These are phyloP conservation scores for Erythrobasidium hasegawianum DNA, from an alignment of 1,284 basidiomycete genomes.

Conservation along the genomic window DNA sequence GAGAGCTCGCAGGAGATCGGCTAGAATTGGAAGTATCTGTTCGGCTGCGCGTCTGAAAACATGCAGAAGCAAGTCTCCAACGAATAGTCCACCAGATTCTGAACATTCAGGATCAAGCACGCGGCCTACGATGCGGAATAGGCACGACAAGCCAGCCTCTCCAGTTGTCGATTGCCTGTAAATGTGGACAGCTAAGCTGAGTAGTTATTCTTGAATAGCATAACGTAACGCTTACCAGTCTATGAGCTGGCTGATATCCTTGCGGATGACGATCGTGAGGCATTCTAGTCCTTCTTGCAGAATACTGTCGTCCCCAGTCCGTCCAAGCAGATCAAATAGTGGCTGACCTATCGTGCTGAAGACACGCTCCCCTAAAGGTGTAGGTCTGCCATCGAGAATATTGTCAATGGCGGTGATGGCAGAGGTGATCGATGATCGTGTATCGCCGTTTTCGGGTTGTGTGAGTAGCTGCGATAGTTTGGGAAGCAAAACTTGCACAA, in stretches of 20 bases:
- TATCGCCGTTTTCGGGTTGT: slow-evolving; percentile 56
- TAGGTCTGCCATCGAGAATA: slow-evolving; percentile 61
- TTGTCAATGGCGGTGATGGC: slow-evolving; percentile 76
- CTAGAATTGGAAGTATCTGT: slow-evolving; percentile 72
- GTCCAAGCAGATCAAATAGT: slow-evolving; percentile 65
- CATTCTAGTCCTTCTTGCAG: slow-evolving; percentile 79
- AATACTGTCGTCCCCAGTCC: slow-evolving; percentile 74
- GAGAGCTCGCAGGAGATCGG: slow-evolving; percentile 79
- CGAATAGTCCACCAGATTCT: slow-evolving; percentile 80
- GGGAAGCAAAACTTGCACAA: slow-evolving; percentile 7
- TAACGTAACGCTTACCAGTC: slow-evolving; percentile 56
- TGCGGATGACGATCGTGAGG: slow-evolving; percentile 78
- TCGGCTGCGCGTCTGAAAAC: slow-evolving; percentile 75
- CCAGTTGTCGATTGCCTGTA: slow-evolving; percentile 58
- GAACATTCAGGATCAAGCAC: slow-evolving; percentile 61
- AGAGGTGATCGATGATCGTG: slow-evolving; percentile 64
- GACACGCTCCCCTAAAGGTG: slow-evolving; percentile 69
- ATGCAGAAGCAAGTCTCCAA: slow-evolving; percentile 92
- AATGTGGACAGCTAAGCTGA: neutral
- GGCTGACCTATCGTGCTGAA: slow-evolving; percentile 67
- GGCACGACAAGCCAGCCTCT: slow-evolving; percentile 67
- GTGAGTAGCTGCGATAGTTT: slow-evolving; percentile 13
- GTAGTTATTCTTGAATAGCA: neutral
- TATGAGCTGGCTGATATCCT: slow-evolving; percentile 74
- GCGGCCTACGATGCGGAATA: slow-evolving; percentile 69